These are phyloP conservation scores for Phlyctochytrium planicorne DNA, from an alignment of 192 early-diverging fungal genomes.

Conservation along the genomic window DNA sequence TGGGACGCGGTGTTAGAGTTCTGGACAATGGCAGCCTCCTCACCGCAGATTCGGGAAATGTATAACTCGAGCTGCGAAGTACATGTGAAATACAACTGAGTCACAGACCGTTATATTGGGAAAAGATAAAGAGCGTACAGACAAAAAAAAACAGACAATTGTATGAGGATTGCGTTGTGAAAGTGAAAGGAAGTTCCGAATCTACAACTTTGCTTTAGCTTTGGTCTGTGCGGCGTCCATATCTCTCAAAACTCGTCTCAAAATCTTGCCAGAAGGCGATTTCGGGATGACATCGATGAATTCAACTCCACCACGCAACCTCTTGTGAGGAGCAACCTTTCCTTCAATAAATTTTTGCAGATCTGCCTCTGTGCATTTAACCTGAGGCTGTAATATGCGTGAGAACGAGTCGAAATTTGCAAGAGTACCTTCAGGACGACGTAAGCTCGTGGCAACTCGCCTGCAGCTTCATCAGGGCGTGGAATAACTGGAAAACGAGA, in stretches of 20 bases:
- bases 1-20: too few relatives aligned
- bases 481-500: slow-evolving; percentile 34
- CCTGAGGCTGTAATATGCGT: slow-evolving; percentile 8
- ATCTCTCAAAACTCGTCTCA: slow-evolving; percentile 71
- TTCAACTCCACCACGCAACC: slow-evolving; percentile 72
- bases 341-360: slow-evolving; percentile 59
- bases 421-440: slow-evolving; percentile 58
- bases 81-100: too few relatives aligned
- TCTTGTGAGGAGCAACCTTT: slow-evolving; percentile 71
- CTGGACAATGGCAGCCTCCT: too few relatives aligned
- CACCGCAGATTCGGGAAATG: too few relatives aligned
- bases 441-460: slow-evolving; percentile 77
- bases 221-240: too few relatives aligned
- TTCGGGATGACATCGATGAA: slow-evolving; percentile 75
- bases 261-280: slow-evolving; percentile 78
- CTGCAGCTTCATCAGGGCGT: slow-evolving; percentile 32
- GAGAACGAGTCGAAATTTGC: neutral
- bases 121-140: too few relatives aligned
- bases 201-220: too few relatives aligned
- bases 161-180: too few relatives aligned
- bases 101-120: too few relatives aligned
- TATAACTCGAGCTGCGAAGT: too few relatives aligned
- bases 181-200: too few relatives aligned
- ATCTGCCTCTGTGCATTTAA: slow-evolving; percentile 38
- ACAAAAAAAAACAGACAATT: too few relatives aligned